Conservation (phyloP, 306 rosid genomes). For the Casuarina equisetifolia region DNA sequence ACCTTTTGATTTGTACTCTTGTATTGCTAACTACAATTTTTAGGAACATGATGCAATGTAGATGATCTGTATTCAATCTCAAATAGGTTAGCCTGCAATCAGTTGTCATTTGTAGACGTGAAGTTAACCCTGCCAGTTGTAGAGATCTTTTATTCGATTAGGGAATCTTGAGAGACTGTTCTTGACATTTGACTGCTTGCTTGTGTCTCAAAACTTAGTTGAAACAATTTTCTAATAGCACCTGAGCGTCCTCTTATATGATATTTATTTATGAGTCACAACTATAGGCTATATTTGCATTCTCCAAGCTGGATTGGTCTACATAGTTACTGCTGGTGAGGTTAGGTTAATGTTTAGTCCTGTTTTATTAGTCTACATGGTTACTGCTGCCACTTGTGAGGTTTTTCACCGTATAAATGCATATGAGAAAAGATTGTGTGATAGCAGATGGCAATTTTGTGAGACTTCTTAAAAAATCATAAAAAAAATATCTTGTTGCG, state of each 20-base stretch:
- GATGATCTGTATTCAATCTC: conserved; percentile 6
- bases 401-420: background rate
- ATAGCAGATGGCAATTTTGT: background rate
- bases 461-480: background rate
- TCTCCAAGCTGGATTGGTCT: background rate
- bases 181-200: background rate
- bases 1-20: background rate
- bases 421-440: background rate
- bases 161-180: background rate
- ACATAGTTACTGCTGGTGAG: background rate
- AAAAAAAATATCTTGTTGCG: background rate
- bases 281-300: background rate
- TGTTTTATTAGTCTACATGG: background rate
- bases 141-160: background rate
- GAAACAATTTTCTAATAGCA: background rate
- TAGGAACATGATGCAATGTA: background rate
- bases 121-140: background rate
- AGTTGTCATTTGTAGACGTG: background rate
- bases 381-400: background rate
- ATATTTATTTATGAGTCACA: background rate
- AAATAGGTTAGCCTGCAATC: conserved; percentile 1
- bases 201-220: background rate
- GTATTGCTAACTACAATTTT: background rate
- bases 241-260: background rate
- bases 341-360: background rate